These are phyloP conservation scores for Cunninghamia lanceolata DNA, from an alignment of 75 land plant species.

Conservation along the genomic window DNA sequence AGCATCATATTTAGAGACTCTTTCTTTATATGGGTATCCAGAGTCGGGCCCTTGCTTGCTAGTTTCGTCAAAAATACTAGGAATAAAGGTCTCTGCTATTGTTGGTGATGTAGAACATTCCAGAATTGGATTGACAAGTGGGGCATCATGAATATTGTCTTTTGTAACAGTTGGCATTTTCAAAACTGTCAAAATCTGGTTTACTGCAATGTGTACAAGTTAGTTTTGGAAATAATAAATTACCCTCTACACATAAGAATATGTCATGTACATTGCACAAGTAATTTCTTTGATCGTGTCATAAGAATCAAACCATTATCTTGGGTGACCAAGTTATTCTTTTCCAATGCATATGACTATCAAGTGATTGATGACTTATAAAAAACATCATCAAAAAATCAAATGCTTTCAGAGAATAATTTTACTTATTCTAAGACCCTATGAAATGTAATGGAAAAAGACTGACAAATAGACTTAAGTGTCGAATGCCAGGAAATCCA, in stretches of 20 bases:
- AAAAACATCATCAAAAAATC: neutral
- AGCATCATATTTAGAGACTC: neutral
- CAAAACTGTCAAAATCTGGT: conserved; percentile 9
- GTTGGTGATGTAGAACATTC: neutral
- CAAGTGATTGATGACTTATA: neutral
- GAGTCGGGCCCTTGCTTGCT: neutral
- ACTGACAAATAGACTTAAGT: neutral
- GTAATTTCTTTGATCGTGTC: neutral
- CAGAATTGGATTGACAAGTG: neutral
- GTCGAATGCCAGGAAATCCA: neutral
- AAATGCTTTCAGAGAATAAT: neutral
- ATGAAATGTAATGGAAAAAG: neutral
- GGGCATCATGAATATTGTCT: neutral
- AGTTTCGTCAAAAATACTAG: neutral
- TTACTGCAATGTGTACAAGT: neutral
- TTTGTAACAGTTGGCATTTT: neutral
- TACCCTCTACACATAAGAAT: neutral
- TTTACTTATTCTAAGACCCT: neutral
- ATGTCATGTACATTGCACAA: neutral
- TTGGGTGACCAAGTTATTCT: neutral
- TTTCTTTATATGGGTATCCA: neutral
- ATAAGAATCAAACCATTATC: neutral
- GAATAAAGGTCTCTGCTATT: neutral
- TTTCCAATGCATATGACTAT: neutral
- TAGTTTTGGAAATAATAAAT: neutral